Base-by-base conservation (phyloP, 768 basidiomycete species). In the Tubosaeta brunneosetosa region DNA sequence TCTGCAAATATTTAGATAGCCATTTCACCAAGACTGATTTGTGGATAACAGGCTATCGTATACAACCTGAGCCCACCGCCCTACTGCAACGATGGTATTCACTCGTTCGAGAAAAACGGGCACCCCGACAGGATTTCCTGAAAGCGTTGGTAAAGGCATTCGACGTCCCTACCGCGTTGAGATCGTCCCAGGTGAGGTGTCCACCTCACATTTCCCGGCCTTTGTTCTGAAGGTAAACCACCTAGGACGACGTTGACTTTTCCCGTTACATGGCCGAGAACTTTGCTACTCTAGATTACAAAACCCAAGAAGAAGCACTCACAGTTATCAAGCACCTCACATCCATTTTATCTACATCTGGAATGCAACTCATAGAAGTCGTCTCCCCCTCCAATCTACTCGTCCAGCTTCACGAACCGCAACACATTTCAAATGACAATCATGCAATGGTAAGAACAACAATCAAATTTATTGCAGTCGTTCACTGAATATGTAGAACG, bases 241-340 rank as follows among this genome's bases (percentile, higher is more conserved):
- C 33, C 26, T 57, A 94, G 86, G 82, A 88, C 55, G 90, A 97
- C 61, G 77, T 94, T 49, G 83, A 87, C 45, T 92, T 97, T 64
- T 79, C 79, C 4, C 85, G 94, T 50, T 99, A 93, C 71, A 89
- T 97, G 82, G 86, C 91, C 0, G 97, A 98, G 66, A 97, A 97
- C 63, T 86, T 98, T 52, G 80, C 94, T 1, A 75, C 86, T 1
- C 82, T 99, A 55, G 94, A 98, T 32, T 98, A 94, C 76, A 97
- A 93, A 73, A 91, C 91, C 0, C 86, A 88, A 61, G 97, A 99
- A 68, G 97, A 98, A 70, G 85, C 87, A 5, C 73, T 97, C 48
- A 84, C 88, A 5, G 85, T 97, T 22, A 81, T 97, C 64, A 88
- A 87, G 54, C 78, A 80, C 50, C 76, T 94, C 51, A 92, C 90